Base-by-base conservation (phyloP, 1,139 yeast genomes). In the Hemisphaericaspora lyxosophila region DNA sequence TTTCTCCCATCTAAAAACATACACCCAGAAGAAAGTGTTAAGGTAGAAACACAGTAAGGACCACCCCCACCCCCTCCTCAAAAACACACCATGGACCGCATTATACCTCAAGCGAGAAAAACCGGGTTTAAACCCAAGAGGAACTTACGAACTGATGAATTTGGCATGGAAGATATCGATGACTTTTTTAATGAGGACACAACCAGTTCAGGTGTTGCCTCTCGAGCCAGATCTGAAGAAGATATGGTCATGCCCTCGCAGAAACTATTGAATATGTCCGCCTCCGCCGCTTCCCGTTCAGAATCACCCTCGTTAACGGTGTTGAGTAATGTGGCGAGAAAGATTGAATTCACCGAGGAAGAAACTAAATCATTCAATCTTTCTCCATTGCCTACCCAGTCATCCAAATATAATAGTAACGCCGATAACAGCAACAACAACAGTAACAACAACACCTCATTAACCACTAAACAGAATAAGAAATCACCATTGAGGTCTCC, bases 81-180 rank as follows among this genome's bases (percentile, higher is more conserved):
- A n/a, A n/a, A n/a, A n/a, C n/a, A n/a, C n/a, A n/a, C n/a, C n/a
- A n/a, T n/a, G n/a, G n/a, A n/a, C n/a, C n/a, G n/a, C n/a, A n/a
- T n/a, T n/a, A n/a, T n/a, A n/a, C n/a, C 23, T 3, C 23, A 11
- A 11, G 73, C 85, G 34, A 67, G 86, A 15, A 80, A 78, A 56
- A 77, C 85, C 2, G 87, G 87, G 7, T 56, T 81, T 15, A 65
- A 64, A 42, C 79, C 80, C 3, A 69, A 65, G 37, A 57, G 67
- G 40, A 69, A 79, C 57, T 53, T 84, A 31, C 61, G 66, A 24
- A 74, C 78, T 48, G 94, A 85, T 57, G 76, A 75, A 41, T 75
- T 79, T 54, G 84, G 88, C 26, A 78, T 87, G 82, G 96, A 88
- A 54, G 85, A 82, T 50, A 60, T 87, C 29, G 85, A 84, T 48